Evolutionary conservation across 495 filamentous ascomycete species (phyloP).

Genomic region (Xylaria bambusicola): DNA sequence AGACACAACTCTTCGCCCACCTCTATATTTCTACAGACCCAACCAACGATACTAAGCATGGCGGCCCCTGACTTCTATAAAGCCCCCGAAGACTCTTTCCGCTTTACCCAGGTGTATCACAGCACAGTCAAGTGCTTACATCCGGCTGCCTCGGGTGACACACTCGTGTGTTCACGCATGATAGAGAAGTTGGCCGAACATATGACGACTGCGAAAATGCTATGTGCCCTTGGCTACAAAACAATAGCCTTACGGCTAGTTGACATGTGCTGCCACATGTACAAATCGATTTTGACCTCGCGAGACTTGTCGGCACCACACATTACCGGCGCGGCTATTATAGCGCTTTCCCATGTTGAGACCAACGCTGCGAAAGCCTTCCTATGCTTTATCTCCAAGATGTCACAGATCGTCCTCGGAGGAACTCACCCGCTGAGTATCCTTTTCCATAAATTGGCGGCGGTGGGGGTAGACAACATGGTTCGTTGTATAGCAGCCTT

Average conservation of each 20-base stretch:
- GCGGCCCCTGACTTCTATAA: not conserved
- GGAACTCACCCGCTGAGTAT: not conserved
- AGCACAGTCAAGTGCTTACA: not conserved
- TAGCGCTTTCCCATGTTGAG: not conserved
- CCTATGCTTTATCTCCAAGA: not conserved
- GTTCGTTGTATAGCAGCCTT: not conserved
- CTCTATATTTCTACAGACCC: not conserved
- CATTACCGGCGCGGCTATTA: not conserved
- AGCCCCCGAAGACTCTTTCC: not conserved
- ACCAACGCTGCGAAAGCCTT: not conserved
- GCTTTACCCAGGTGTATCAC: not conserved
- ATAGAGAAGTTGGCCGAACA: no score
- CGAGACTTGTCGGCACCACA: not conserved
- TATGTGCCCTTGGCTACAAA: not conserved
- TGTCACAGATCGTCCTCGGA: not conserved
- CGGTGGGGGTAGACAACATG: not conserved
- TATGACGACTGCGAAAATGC: not conserved
- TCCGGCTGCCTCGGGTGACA: not conserved
- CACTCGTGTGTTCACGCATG: not conserved
- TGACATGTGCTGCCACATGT: slow-evolving; percentile 1
- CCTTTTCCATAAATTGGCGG: not conserved
- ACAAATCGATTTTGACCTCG: not conserved
- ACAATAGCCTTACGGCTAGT: not conserved
- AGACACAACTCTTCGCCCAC: not conserved
- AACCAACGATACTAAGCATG: not conserved